Conservation (phyloP, 371 early-diverging fungal species). For the Syncephalastrum racemosum region DNA sequence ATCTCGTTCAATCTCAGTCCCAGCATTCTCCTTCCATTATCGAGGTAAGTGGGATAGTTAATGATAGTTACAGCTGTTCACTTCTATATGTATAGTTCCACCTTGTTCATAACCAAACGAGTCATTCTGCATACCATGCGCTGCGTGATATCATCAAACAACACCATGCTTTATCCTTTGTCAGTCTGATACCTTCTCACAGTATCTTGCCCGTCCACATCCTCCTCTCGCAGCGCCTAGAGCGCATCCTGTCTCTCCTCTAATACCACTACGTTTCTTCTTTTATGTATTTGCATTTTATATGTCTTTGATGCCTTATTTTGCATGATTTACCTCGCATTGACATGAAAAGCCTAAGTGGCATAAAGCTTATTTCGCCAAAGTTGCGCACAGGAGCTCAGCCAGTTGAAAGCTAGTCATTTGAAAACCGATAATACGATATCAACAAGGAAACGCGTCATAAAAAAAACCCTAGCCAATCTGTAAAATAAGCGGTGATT, state of each 20-base stretch:
- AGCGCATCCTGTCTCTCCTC: constrained; percentile 27
- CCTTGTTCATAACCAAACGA: constrained; percentile 44
- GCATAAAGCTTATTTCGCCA: too few species aligned
- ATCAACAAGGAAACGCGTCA: too few species aligned
- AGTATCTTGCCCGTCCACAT: constrained; percentile 58
- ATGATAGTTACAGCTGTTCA: not conserved
- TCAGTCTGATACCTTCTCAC: constrained; percentile 50
- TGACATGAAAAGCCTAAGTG: too few species aligned
- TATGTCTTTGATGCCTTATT: too few species aligned
- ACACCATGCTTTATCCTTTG: constrained; percentile 56
- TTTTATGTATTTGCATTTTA: too few species aligned
- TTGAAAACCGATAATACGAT: too few species aligned
- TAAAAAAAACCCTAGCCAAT: too few species aligned
- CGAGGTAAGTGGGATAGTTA: constrained; percentile 31
- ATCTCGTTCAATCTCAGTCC: constrained; percentile 45
- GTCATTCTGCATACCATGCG: constrained; percentile 43
- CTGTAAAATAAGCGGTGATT: too few species aligned
- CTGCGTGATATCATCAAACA: constrained; percentile 58
- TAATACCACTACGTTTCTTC: too few species aligned
- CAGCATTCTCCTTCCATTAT: constrained; percentile 39
- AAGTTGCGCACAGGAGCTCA: too few species aligned
- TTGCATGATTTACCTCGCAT: too few species aligned
- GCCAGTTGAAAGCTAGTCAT: too few species aligned
- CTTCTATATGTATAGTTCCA: constrained; percentile 24
- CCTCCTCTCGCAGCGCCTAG: constrained; percentile 51